Evolutionary conservation across 31 red algal genomes (phyloP).

Genomic region (Endocladia muricata): DNA sequence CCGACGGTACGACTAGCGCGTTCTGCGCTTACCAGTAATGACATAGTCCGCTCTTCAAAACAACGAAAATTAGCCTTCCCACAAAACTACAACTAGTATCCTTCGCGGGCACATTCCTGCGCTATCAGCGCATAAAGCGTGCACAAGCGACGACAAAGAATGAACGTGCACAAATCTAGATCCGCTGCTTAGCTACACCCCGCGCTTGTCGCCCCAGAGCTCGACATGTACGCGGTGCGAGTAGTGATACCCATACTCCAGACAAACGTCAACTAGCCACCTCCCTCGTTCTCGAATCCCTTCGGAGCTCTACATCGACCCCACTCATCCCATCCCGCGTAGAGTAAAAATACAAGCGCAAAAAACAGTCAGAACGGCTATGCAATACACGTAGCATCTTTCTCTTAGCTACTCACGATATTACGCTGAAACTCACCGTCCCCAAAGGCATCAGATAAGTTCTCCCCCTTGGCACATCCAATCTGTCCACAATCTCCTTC

Average conservation of each 20-base stretch:
- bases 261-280: slow-evolving; percentile 72
- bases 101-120: too few relatives aligned
- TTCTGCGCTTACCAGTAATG: too few relatives aligned
- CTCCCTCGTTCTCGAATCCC: slow-evolving; percentile 40
- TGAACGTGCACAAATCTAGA: too few relatives aligned
- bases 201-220: slow-evolving; percentile 93
- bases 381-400: not conserved
- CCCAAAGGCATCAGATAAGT: slow-evolving; percentile 89
- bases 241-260: slow-evolving; percentile 73
- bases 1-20: too few relatives aligned
- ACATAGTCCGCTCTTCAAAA: too few relatives aligned
- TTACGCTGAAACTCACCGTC: slow-evolving; percentile 39
- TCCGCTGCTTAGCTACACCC: too few relatives aligned
- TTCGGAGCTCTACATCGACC: slow-evolving; percentile 45
- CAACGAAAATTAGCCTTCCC: too few relatives aligned
- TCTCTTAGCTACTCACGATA: not conserved
- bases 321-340: too few relatives aligned
- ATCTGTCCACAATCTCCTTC: slow-evolving; percentile 22
- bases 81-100: too few relatives aligned
- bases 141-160: too few relatives aligned
- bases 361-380: not conserved
- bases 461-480: slow-evolving; percentile 21
- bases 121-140: too few relatives aligned
- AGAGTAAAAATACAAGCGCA: not conserved
- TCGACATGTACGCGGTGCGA: slow-evolving; percentile 85